These are phyloP conservation scores for Lepiota venenata DNA, from an alignment of 768 basidiomycete genomes.

Conservation along the genomic window DNA sequence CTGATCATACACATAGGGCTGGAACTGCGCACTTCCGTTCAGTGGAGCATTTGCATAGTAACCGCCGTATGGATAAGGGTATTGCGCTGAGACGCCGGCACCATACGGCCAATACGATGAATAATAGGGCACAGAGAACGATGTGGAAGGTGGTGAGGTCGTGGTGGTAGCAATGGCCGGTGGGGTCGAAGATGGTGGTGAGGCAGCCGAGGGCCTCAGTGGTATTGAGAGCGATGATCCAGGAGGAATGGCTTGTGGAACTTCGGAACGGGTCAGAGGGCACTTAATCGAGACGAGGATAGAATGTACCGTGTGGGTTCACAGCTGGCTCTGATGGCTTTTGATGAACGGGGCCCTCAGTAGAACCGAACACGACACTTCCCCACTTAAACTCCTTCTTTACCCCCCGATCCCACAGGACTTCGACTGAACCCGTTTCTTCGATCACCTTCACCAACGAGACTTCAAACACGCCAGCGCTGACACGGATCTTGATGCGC, in stretches of 20 bases:
- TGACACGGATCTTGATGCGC: constrained; percentile 82
- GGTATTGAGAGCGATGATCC: constrained; percentile 16
- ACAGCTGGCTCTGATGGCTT: constrained; percentile 57
- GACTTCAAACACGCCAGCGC: constrained; percentile 84
- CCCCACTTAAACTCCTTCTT: constrained; percentile 84
- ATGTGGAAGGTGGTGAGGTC: constrained; percentile 11
- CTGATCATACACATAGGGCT: constrained; percentile 12
- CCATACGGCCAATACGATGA: constrained; percentile 33
- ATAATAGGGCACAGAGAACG: constrained; percentile 13
- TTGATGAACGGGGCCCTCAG: constrained; percentile 67
- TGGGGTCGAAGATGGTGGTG: constrained; percentile 3
- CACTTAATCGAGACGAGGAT: constrained; percentile 3
- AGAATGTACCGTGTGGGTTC: constrained; percentile 21
- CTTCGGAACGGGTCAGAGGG: constrained; percentile 6
- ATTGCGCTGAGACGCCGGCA: constrained; percentile 1
- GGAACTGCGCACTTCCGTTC: constrained; percentile 11
- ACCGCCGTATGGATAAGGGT: constrained; percentile 10
- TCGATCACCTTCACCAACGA: constrained; percentile 69
- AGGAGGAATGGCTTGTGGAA: constrained; percentile 8
- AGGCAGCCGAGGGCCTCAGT: constrained; percentile 12
- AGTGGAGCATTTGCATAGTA: constrained; percentile 13
- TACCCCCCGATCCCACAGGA: constrained; percentile 73
- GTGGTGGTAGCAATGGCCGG: constrained; percentile 4
- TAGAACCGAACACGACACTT: constrained; percentile 73
- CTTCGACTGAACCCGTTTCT: constrained; percentile 69